Percentiles rank a stretch among this genome's conserved stretches.
Evolutionary conservation across 2,329 filamentous ascomycete species (phyloP).

Genomic region (Fusarium sp.): DNA sequence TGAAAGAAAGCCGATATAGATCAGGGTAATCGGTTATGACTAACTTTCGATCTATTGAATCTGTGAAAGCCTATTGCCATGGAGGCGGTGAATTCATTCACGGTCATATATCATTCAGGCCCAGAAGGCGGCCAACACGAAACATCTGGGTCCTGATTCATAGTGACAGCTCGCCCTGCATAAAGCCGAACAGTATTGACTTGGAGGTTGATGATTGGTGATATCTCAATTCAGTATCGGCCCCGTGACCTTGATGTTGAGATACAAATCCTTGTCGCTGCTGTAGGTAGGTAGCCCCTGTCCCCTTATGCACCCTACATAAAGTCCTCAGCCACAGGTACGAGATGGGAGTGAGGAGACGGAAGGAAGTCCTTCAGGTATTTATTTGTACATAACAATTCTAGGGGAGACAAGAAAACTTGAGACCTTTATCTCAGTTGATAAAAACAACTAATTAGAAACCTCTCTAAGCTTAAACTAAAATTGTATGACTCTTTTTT

Average conservation of each 20-base stretch:
- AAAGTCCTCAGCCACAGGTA: conserved; percentile 6
- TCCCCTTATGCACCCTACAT: not conserved
- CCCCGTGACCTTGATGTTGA: conserved; percentile 21
- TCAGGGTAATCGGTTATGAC: not conserved
- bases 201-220: conserved; percentile 29
- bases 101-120: conserved; percentile 1
- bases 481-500: not conserved
- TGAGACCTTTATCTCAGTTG: not conserved
- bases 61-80: not conserved
- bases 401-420: not conserved
- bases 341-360: not conserved
- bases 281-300: conserved; percentile 16
- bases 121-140: conserved; percentile 1
- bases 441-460: not conserved
- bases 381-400: not conserved
- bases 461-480: not conserved
- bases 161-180: conserved; percentile 33
- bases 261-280: conserved; percentile 7
- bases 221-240: conserved; percentile 11
- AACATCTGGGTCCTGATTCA: conserved; percentile 10
- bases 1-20: not conserved
- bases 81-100: conserved; percentile 16
- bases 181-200: conserved; percentile 9
- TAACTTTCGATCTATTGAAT: not conserved
- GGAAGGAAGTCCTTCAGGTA: not conserved